These are phyloP conservation scores for Cadophora gregata DNA, from an alignment of 2,329 filamentous ascomycete genomes.

Conservation along the genomic window DNA sequence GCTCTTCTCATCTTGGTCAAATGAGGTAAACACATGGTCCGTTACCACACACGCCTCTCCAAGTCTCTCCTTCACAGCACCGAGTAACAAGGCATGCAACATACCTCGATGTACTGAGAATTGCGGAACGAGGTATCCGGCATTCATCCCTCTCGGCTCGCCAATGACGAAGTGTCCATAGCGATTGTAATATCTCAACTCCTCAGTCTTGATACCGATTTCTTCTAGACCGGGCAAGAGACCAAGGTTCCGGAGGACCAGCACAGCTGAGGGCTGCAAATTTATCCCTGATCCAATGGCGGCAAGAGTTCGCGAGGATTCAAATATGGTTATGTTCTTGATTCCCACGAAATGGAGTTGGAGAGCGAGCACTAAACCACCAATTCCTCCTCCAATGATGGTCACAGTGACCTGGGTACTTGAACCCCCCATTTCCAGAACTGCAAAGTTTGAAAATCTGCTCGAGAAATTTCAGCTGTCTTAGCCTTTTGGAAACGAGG, in stretches of 20 bases:
- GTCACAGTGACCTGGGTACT: slow-evolving; percentile 31
- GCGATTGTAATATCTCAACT: slow-evolving; percentile 53
- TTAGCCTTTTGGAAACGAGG: background rate
- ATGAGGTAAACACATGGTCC: slow-evolving; percentile 47
- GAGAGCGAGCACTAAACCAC: slow-evolving; percentile 39
- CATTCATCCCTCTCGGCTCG: slow-evolving; percentile 49
- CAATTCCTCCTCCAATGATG: slow-evolving; percentile 44
- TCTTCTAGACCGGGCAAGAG: slow-evolving; percentile 49
- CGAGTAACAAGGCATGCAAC: slow-evolving; percentile 52
- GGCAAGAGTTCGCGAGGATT: slow-evolving; percentile 49
- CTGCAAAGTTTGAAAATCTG: background rate
- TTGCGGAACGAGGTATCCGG: slow-evolving; percentile 52
- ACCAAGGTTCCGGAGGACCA: slow-evolving; percentile 52
- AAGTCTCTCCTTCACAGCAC: slow-evolving; percentile 49
- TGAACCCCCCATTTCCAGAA: slow-evolving; percentile 11
- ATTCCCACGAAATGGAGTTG: slow-evolving; percentile 44
- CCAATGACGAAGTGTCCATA: slow-evolving; percentile 51
- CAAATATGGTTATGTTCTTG: slow-evolving; percentile 51
- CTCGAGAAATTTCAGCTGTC: background rate
- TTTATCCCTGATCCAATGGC: slow-evolving; percentile 53
- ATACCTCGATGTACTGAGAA: slow-evolving; percentile 54
- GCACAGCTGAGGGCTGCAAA: slow-evolving; percentile 52
- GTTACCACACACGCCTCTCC: slow-evolving; percentile 49
- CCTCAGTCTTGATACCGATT: slow-evolving; percentile 50
- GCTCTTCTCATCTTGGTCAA: slow-evolving; percentile 45